Evolutionary conservation across 1,284 basidiomycete genomes (phyloP), one percentile per base, ranked within the genome.

Genomic region (Grifola frondosa): DNA sequence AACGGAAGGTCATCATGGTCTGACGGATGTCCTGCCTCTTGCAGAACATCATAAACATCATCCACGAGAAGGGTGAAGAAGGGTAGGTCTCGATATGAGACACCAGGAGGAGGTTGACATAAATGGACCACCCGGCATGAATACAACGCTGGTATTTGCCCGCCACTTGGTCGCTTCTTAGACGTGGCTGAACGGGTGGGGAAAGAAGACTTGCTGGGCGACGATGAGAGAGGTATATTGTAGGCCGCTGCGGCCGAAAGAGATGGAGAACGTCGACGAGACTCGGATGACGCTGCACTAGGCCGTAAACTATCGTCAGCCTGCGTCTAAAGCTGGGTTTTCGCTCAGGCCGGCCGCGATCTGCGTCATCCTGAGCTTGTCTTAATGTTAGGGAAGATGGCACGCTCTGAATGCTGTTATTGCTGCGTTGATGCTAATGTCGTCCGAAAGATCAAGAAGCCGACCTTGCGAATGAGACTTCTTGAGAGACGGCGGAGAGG

Each of bases 1-100:
- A 90, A 59, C 5, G 88, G 88, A 30, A 90, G 64, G 50, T 84
- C 78, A 3, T 73, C 70, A 54, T 87, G 84, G 21, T 74, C 70
- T 34, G 78, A 79, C 12, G 87, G 88, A 59, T 89, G 88, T 1
- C 88, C 87, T 0, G 78, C 80, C 61, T 90, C 88, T 51, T 79
- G 73, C 40, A 90, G 62, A 7, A 91, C 78, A 33, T 83, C 77
- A 43, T 80, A 81, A 28, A 79, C 59, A 24, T 84, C 80, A 3
- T 76, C 81, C 21, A 77, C 71, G 20, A 64, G 60, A 13, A 91
- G 70, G 12, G 69, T 74, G 60, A 88, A 84, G 70, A 91, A 89
- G 9, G 85, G 85, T 56, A 83, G 77, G 24, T 74, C 76, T 52
- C 78, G 80, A 54, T 88, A 90, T n/a, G 76, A 70, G 4, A 83